Percentiles rank a stretch among this genome's conserved stretches.
phyloP scores from a whole-genome alignment of 768 basidiomycete genomes.

The Lactarius akahatsu region DNA sequence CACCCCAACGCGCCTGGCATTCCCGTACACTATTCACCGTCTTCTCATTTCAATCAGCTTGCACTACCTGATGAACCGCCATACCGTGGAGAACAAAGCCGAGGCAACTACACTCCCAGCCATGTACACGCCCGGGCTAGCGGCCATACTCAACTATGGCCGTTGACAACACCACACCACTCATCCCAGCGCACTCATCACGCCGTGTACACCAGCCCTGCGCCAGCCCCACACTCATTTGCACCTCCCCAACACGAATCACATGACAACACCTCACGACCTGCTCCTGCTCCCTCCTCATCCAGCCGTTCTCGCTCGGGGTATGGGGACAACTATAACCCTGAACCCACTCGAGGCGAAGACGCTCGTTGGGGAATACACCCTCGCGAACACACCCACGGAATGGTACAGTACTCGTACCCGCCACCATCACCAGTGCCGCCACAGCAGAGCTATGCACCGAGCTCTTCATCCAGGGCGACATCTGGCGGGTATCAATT shows the following conservation, averaged over 20 bases:
- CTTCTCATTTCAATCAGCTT: constrained; percentile 22
- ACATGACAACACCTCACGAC: constrained; percentile 9
- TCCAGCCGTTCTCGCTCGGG: constrained; percentile 6
- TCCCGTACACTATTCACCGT: constrained; percentile 18
- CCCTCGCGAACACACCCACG: not conserved
- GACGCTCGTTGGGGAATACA: not conserved
- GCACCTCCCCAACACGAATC: constrained; percentile 12
- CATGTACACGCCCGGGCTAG: constrained; percentile 18
- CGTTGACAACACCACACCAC: constrained; percentile 19
- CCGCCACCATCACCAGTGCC: constrained; percentile 11
- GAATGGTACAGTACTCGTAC: constrained; percentile 11
- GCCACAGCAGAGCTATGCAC: constrained; percentile 8
- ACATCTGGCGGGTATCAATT: constrained; percentile 14
- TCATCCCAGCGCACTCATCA: constrained; percentile 16
- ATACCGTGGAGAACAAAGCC: constrained; percentile 20
- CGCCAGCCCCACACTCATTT: constrained; percentile 12
- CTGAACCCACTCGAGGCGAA: constrained; percentile 4
- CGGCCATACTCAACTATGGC: constrained; percentile 16
- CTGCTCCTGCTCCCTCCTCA: not conserved
- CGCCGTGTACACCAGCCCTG: constrained; percentile 5
- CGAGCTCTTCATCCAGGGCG: constrained; percentile 13
- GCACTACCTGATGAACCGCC: constrained; percentile 11
- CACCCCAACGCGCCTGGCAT: constrained; percentile 13
- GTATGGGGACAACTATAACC: constrained; percentile 6
- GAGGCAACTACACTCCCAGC: constrained; percentile 11